Evolutionary conservation across 1,139 yeast species (phyloP).

Genomic region (Debaryomycetaceae sp.): DNA sequence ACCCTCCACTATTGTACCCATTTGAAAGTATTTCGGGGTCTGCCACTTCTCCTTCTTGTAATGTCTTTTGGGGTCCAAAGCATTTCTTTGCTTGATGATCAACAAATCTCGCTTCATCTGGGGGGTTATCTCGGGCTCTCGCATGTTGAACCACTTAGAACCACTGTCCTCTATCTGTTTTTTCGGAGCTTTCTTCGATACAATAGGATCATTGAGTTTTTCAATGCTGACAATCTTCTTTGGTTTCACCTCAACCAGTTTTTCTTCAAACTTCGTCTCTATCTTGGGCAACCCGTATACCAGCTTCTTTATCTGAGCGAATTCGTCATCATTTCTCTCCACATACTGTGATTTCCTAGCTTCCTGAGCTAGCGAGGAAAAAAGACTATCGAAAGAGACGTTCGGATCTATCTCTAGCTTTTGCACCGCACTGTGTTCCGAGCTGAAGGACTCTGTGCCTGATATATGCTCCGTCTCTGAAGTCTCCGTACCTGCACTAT

Average conservation of each 20-base stretch:
- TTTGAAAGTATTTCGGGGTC: slow-evolving; percentile 76
- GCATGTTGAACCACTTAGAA: slow-evolving; percentile 78
- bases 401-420: slow-evolving; percentile 2
- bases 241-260: slow-evolving; percentile 14
- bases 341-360: slow-evolving; percentile 6
- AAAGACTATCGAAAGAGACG: slow-evolving; percentile 27
- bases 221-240: slow-evolving; percentile 14
- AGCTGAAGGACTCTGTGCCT: slow-evolving; percentile 11
- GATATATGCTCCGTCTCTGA: slow-evolving; percentile 14
- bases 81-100: slow-evolving; percentile 80
- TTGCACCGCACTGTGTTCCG: slow-evolving; percentile 5
- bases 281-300: slow-evolving; percentile 36
- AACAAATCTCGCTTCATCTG: slow-evolving; percentile 72
- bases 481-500: slow-evolving; percentile 8
- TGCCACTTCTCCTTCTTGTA: slow-evolving; percentile 86
- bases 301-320: slow-evolving; percentile 24
- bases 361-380: slow-evolving; percentile 27
- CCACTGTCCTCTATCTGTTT: slow-evolving; percentile 38
- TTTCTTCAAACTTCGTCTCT: slow-evolving; percentile 24
- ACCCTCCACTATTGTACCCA: slow-evolving; percentile 86
- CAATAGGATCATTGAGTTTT: slow-evolving; percentile 53
- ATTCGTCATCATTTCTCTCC: slow-evolving; percentile 18
- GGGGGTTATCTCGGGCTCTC: slow-evolving; percentile 74
- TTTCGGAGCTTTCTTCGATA: slow-evolving; percentile 13
- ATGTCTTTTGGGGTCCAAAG: slow-evolving; percentile 92